Evolutionary conservation across 1,284 basidiomycete species (phyloP), one percentile per base, ranked within the genome.

Genomic region (Trichosporon asahii): DNA sequence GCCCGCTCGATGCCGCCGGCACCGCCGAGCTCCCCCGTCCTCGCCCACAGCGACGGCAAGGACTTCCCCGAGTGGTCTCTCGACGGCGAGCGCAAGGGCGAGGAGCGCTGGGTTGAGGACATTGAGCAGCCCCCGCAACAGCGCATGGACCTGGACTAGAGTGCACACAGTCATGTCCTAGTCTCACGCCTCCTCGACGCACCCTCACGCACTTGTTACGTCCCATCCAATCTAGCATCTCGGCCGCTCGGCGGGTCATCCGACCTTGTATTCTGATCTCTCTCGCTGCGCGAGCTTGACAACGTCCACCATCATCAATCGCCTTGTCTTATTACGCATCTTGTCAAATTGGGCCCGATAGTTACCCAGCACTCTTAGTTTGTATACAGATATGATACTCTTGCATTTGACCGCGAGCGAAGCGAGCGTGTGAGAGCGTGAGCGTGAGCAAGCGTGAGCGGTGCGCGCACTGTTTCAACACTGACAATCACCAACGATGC

Each of bases 81-180:
- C 21, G 35, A 53, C 18, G 25, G 23, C 7, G 25, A 33, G 27
- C 18, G 60, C 6, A 68, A 69, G 23, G 33, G 67, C 60, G 69
- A 73, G 33, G 77, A 81, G 67, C 66, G 75, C 64, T 81, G 80
- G 80, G 80, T 81, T 15, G 80, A 81, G 72, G 72, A 81, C 67
- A 73, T 79, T 18, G 75, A 61, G 29, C 76, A 76, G 40, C 15
- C 40, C 40, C 57, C 57, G 57, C 57, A 61, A 61, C 76, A 75
- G 35, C 46, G 70, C 11, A 81, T 81, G 78, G 78, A 79, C 40
- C 44, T 79, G 11, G 79, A 79, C 49, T 75, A 66, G 18, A 27
- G 23, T 14, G 23, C 18, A 9, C 25, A 9, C 15, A 15, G 21
- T 8, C 55, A 6, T 8, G 31, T 9, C 11, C 31, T 33, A 33